Conservation (phyloP, 2,329 filamentous ascomycete genomes). For the Colletotrichum tamarilloi region DNA sequence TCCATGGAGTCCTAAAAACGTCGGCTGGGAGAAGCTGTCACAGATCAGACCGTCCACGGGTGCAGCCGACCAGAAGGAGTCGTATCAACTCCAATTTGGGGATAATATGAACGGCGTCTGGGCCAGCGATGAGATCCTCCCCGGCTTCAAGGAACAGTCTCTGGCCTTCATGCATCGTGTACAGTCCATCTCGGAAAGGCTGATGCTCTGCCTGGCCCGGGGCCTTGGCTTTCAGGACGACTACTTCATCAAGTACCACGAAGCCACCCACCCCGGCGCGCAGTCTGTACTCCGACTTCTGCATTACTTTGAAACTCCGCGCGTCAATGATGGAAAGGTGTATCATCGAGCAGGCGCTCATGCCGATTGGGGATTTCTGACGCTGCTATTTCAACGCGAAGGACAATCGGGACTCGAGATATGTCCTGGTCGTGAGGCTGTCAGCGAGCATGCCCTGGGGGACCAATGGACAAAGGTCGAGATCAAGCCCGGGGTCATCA, state of each 20-base stretch:
- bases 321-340: conserved; percentile 49
- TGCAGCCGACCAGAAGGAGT: conserved; percentile 68
- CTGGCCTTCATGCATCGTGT: conserved; percentile 65
- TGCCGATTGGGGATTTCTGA: conserved; percentile 72
- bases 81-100: conserved; percentile 73
- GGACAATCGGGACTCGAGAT: conserved; percentile 73
- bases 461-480: conserved; percentile 74
- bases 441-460: conserved; percentile 68
- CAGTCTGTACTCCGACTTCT: conserved; percentile 67
- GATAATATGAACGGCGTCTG: conserved; percentile 62
- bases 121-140: conserved; percentile 58
- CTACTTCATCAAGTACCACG: conserved; percentile 66
- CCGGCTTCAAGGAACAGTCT: conserved; percentile 58
- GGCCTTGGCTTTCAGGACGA: conserved; percentile 66
- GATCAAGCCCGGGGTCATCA: conserved; percentile 62
- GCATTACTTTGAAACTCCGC: conserved; percentile 63
- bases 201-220: conserved; percentile 69
- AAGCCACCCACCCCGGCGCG: conserved; percentile 58
- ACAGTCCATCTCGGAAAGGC: conserved; percentile 63
- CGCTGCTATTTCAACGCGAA: conserved; percentile 70
- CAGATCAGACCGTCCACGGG: conserved; percentile 71
- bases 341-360: conserved; percentile 72
- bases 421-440: conserved; percentile 70
- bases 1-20: conserved; percentile 65
- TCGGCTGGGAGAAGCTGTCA: conserved; percentile 70